Evolutionary conservation across 805 yeast genomes (phyloP).

Genomic region (Wickerhamomyces silvicola): DNA sequence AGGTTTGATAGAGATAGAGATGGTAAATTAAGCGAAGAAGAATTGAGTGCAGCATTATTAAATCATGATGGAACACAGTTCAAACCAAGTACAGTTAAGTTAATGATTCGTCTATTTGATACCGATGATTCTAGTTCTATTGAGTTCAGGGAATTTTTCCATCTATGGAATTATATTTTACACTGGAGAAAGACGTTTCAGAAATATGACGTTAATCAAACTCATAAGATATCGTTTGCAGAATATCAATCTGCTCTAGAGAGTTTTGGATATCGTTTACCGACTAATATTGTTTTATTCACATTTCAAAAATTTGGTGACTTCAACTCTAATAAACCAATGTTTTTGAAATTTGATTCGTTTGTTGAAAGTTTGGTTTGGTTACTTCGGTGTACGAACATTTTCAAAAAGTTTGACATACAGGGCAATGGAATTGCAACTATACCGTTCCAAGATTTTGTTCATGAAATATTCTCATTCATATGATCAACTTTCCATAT

Average conservation of each 20-base stretch:
- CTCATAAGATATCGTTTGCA: conserved; percentile 56
- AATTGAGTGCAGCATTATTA: conserved; percentile 50
- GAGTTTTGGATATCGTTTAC: conserved; percentile 60
- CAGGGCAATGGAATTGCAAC: conserved; percentile 71
- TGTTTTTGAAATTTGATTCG: conserved; percentile 63
- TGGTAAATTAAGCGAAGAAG: conserved; percentile 50
- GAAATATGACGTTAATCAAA: conserved; percentile 51
- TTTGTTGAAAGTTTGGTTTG: conserved; percentile 78
- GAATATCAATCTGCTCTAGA: conserved; percentile 57
- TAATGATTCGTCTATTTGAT: conserved; percentile 61
- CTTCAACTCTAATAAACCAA: conserved; percentile 21
- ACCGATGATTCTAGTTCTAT: conserved; percentile 38
- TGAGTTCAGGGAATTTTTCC: conserved; percentile 56
- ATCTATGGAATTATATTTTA: conserved; percentile 60
- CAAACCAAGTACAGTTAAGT: conserved; percentile 49
- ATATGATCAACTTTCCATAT: conserved; percentile 20
- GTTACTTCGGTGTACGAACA: conserved; percentile 68
- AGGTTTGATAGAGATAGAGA: conserved; percentile 47
- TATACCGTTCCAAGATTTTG: conserved; percentile 58
- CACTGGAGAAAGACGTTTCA: conserved; percentile 63
- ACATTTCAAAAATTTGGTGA: conserved; percentile 53
- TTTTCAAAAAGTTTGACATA: conserved; percentile 69
- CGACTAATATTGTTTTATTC: conserved; percentile 49
- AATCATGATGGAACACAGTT: conserved; percentile 62
- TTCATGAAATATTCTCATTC: conserved; percentile 41